Evolutionary conservation across 768 basidiomycete species (phyloP).

Genomic region (Agaricus sinodeliciosus): DNA sequence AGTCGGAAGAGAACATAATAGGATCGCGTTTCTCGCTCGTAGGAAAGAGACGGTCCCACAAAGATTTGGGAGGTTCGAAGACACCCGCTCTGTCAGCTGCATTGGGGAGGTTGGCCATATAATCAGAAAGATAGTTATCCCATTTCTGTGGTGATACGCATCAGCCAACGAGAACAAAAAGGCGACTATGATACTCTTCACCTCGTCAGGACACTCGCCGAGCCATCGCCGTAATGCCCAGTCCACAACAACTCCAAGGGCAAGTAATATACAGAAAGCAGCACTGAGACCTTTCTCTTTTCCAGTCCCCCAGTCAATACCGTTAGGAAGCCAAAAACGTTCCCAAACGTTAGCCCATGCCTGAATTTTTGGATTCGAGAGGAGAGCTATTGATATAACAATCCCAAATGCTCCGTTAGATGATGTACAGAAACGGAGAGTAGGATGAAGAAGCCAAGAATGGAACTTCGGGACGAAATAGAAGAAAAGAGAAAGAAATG

Average conservation of each 20-base stretch:
- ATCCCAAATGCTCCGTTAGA: constrained; percentile 55
- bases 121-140: constrained; percentile 60
- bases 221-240: constrained; percentile 49
- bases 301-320: constrained; percentile 41
- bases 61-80: constrained; percentile 45
- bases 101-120: constrained; percentile 47
- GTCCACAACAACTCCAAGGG: constrained; percentile 40
- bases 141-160: constrained; percentile 42
- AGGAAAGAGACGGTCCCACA: constrained; percentile 46
- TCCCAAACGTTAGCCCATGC: constrained; percentile 60
- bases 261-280: constrained; percentile 45
- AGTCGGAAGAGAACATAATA: constrained; percentile 10
- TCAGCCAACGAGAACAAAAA: background rate
- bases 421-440: constrained; percentile 44
- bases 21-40: constrained; percentile 14
- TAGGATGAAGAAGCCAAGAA: constrained; percentile 32
- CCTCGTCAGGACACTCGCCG: constrained; percentile 68
- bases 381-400: constrained; percentile 44
- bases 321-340: constrained; percentile 46
- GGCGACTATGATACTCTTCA: constrained; percentile 17
- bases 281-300: constrained; percentile 56
- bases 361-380: constrained; percentile 34
- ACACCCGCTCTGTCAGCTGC: constrained; percentile 48
- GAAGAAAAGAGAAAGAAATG: constrained; percentile 29
- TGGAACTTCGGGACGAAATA: constrained; percentile 40